A percentile compares a stretch with the other conserved stretches of the same genome.
These are phyloP conservation scores for Trichoderma gracile DNA, from an alignment of 2,329 filamentous ascomycete species.

Conservation along the genomic window DNA sequence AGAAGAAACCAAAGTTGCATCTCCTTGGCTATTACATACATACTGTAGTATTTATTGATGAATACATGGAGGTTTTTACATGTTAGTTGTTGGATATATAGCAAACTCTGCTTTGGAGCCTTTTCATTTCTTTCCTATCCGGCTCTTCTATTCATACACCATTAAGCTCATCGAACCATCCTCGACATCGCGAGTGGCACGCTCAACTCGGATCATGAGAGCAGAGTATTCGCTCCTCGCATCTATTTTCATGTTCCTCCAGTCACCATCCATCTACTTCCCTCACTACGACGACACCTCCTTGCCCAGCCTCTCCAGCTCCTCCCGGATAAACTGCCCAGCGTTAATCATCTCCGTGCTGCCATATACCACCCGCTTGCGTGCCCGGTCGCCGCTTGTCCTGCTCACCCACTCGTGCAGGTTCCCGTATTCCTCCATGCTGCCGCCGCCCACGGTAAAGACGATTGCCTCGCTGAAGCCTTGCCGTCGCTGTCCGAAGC, in stretches of 20 bases:
- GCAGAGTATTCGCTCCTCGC: not conserved
- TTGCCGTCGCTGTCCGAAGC: slow-evolving; percentile 86
- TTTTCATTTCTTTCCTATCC: too few species aligned
- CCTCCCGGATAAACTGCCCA: slow-evolving; percentile 63
- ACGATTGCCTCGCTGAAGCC: slow-evolving; percentile 88
- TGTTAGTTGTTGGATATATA: too few species aligned
- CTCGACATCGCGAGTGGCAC: too few species aligned
- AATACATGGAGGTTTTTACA: too few species aligned
- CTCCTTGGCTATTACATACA: too few species aligned
- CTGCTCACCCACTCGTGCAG: slow-evolving; percentile 92
- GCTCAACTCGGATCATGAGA: not conserved
- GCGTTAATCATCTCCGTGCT: slow-evolving; percentile 81
- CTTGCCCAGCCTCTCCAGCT: slow-evolving; percentile 62
- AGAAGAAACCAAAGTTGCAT: too few species aligned
- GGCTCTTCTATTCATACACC: too few species aligned
- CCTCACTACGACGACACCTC: slow-evolving; percentile 49
- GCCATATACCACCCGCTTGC: slow-evolving; percentile 87
- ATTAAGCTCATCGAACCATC: too few species aligned
- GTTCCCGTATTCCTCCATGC: slow-evolving; percentile 99
- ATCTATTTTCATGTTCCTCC: not conserved
- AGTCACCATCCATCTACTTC: not conserved
- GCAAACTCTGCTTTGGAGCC: too few species aligned
- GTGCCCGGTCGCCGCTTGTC: slow-evolving; percentile 62
- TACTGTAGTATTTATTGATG: too few species aligned
- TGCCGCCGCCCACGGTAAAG: slow-evolving; percentile 93